Percentiles rank a stretch among this genome's conserved stretches.
phyloP scores from a whole-genome alignment of 2,329 filamentous ascomycete species.

The Endocalyx cinctus region DNA sequence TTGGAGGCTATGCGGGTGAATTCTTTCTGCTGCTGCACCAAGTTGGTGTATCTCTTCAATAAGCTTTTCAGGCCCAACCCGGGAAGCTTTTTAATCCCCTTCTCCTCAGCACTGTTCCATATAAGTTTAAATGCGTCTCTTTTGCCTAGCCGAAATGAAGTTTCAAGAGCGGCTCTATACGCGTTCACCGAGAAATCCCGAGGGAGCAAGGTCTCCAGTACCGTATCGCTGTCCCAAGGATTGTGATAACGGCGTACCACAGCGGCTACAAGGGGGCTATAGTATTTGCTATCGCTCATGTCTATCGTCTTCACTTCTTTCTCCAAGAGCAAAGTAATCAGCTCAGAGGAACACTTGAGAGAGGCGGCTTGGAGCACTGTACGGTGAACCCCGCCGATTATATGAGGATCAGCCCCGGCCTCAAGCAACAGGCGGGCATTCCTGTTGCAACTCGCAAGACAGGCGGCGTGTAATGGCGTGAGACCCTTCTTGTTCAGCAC shows the following conservation, averaged over 20 bases:
- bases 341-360: neutral
- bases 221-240: neutral
- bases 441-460: neutral
- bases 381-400: neutral
- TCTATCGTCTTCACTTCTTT: neutral
- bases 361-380: neutral
- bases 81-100: neutral
- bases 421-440: conserved; percentile 1
- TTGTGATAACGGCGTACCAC: conserved; percentile 1
- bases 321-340: neutral
- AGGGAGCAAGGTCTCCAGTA: neutral
- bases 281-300: neutral
- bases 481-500: neutral
- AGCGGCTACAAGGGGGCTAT: conserved; percentile 1
- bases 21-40: neutral
- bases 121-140: conserved; percentile 1
- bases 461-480: neutral
- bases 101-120: neutral
- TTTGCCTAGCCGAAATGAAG: neutral
- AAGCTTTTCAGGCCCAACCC: neutral
- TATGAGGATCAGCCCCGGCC: conserved; percentile 1
- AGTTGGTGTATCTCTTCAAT: neutral
- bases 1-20: no score
- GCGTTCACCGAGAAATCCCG: neutral
- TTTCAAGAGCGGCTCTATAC: neutral